Evolutionary conservation across 106 monocot species (phyloP).

Genomic region (Dactylorhiza incarnata): DNA sequence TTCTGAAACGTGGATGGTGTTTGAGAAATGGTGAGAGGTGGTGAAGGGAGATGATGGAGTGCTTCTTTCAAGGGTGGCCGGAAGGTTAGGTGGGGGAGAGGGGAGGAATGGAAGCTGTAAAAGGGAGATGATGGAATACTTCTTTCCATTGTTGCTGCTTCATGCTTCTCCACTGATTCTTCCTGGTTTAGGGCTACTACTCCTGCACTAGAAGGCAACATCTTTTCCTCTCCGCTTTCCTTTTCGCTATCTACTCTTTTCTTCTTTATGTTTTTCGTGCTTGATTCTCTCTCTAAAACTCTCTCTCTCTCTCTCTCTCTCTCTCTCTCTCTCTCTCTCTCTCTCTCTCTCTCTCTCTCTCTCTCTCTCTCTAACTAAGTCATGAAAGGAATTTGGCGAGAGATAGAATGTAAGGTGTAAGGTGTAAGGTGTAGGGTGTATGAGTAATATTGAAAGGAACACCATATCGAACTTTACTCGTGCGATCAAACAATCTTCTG

Average conservation of each 20-base stretch:
- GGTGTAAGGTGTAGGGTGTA: not conserved
- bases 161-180: not conserved
- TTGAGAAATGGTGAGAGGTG: not conserved
- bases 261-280: not conserved
- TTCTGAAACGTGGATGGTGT: not conserved
- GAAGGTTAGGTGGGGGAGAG: not conserved
- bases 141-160: not conserved
- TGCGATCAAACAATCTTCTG: not conserved
- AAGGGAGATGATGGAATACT: not conserved
- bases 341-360: not conserved
- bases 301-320: not conserved
- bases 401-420: not conserved
- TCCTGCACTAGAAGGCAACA: conserved; percentile 7
- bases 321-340: not conserved
- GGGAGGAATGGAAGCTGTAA: not conserved
- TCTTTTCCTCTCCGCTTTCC: not conserved
- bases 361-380: not conserved
- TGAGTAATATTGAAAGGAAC: conserved; percentile 4
- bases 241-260: not conserved
- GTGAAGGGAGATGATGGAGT: not conserved
- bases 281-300: not conserved
- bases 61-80: not conserved
- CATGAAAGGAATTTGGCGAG: conserved; percentile 1
- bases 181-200: not conserved
- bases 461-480: not conserved